Base-by-base conservation (phyloP, 1,284 basidiomycete genomes). In the Schizophyllum commune region DNA sequence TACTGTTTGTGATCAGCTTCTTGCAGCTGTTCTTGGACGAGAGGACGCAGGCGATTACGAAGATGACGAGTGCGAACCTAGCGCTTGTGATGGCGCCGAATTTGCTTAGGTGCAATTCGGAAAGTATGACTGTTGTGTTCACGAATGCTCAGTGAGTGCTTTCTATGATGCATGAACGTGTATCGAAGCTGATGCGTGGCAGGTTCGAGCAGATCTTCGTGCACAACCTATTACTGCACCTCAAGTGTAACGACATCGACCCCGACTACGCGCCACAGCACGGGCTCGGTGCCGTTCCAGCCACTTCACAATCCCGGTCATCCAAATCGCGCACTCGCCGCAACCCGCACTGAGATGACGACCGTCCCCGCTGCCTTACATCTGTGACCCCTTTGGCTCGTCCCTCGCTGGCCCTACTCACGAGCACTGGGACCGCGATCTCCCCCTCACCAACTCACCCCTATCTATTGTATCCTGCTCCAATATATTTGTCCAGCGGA, bases 81-180 rank as follows among this genome's bases (percentile, higher is more conserved):
- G 84, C 86, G 17, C 77, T 95, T 11, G 90, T 96, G 27, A 91
- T 95, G 84, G 91, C 94, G 1, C 94, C 94, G 9, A 95, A 95
- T 73, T 74, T 96, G 56, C 73, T 96, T 56, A 77, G 94, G 61
- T 94, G 92, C 68, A 87, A 82, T 65, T 92, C 90, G 34, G 87
- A 92, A 57, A 88, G 85, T 20, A 89, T 94, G 80, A 81, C 88
- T 6, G 79, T 94, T 8, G 92, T 94, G 22, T 95, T 93, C 69
- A 92, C 89, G 32, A 96, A 96, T 74, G 83, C 92, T 22, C 86
- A 88, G 91, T 92, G 67, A 74, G 90, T 83, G 4, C 33, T 9
- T 20, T 8, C 21, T 52, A 21, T 27, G n/a, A 39, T 39, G 22
- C 17, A 11, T 11, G 52, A 2, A 8, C 1, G 53, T 20, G 58